These are phyloP conservation scores for Phytophthora kernoviae DNA, from an alignment of 352 stramenopile genomes.

Conservation along the genomic window DNA sequence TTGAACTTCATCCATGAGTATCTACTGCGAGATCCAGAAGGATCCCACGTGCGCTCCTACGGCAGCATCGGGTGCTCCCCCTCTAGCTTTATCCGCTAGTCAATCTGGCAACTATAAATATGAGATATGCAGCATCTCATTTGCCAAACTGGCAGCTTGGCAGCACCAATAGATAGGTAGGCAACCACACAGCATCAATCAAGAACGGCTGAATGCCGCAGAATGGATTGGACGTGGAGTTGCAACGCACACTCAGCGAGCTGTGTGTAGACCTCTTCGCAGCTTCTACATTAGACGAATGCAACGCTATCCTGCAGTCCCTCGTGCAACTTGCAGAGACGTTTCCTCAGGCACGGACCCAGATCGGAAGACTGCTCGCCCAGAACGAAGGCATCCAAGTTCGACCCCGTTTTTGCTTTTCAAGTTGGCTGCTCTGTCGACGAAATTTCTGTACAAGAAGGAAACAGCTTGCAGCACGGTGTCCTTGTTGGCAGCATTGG, in stretches of 20 bases:
- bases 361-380: conserved; percentile 33
- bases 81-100: conserved; percentile 24
- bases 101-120: conserved; percentile 29
- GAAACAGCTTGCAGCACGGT: conserved; percentile 33
- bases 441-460: conserved; percentile 40
- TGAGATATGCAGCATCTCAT: conserved; percentile 12
- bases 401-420: not conserved
- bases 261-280: conserved; percentile 40
- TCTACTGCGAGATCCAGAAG: conserved; percentile 67
- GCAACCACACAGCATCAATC: conserved; percentile 14
- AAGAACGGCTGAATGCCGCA: conserved; percentile 20
- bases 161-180: conserved; percentile 18
- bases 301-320: conserved; percentile 33
- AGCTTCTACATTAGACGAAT: conserved; percentile 20
- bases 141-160: too few species aligned
- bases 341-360: conserved; percentile 33
- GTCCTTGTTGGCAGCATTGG: conserved; percentile 38
- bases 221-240: conserved; percentile 28
- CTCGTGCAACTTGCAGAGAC: conserved; percentile 32
- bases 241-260: conserved; percentile 40
- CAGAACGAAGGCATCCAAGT: conserved; percentile 6
- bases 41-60: conserved; percentile 67
- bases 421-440: conserved; percentile 25
- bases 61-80: conserved; percentile 62
- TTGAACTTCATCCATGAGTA: conserved; percentile 88